Percentiles rank a stretch among this genome's conserved stretches.
Conservation (phyloP, 805 yeast genomes). For the Cyberlindnera xylosilytica region DNA sequence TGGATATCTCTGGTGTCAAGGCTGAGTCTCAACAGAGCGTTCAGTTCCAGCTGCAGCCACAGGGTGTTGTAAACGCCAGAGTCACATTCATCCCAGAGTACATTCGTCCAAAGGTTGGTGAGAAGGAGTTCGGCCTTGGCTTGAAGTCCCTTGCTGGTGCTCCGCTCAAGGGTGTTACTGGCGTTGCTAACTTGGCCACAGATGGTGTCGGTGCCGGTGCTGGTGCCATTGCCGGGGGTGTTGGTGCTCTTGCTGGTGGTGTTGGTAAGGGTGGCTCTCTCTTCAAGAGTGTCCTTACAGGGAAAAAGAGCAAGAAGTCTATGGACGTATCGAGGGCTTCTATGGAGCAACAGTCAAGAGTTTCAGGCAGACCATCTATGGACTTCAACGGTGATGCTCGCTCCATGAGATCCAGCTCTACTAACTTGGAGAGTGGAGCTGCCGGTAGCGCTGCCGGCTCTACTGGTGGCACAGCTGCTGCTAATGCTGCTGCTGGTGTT, state of each 20-base stretch:
- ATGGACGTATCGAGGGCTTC: constrained; percentile 37
- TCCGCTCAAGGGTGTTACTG: constrained; percentile 46
- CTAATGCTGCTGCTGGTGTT: constrained; percentile 11
- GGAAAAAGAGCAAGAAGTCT: constrained; percentile 26
- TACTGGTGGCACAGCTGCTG: constrained; percentile 9
- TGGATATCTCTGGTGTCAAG: constrained; percentile 50
- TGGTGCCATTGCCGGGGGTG: constrained; percentile 37
- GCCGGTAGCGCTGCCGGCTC: constrained; percentile 11
- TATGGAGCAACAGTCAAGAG: constrained; percentile 5
- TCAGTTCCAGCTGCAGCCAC: constrained; percentile 53
- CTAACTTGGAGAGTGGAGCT: background rate
- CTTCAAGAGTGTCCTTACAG: constrained; percentile 32
- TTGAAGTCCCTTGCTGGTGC: constrained; percentile 39
- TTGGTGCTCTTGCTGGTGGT: constrained; percentile 47
- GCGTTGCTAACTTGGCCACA: constrained; percentile 38
- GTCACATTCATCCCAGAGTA: constrained; percentile 64
- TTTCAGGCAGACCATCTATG: constrained; percentile 8
- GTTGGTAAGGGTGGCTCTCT: constrained; percentile 41
- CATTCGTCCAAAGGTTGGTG: constrained; percentile 54
- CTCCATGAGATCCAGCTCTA: constrained; percentile 7
- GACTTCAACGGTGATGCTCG: constrained; percentile 8
- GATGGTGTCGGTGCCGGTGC: constrained; percentile 40
- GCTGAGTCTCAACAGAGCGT: constrained; percentile 44
- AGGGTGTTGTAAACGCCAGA: constrained; percentile 55
- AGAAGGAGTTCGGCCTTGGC: constrained; percentile 40